phyloP scores from a whole-genome alignment of 371 early-diverging fungal species.

The Capillidium heterosporum region DNA sequence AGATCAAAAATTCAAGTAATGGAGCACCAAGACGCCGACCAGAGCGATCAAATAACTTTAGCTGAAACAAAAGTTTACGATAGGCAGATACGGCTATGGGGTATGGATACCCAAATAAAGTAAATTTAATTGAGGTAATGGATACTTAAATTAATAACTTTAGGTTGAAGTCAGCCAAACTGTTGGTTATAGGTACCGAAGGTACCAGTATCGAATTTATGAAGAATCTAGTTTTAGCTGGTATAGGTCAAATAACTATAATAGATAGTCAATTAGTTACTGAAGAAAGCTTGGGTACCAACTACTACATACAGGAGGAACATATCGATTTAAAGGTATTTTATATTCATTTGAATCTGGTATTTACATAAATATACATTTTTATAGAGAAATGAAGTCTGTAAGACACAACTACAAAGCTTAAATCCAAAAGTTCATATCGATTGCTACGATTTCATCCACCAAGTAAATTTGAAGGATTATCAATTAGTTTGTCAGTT shows the following conservation, averaged over 20 bases:
- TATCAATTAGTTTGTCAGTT: conserved; percentile 50
- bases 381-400: conserved; percentile 40
- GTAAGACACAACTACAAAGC: conserved; percentile 26
- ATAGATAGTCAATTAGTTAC: conserved; percentile 35
- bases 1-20: background rate
- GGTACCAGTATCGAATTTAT: conserved; percentile 59
- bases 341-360: background rate
- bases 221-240: conserved; percentile 83
- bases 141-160: conserved; percentile 1
- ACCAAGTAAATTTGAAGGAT: conserved; percentile 24
- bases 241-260: conserved; percentile 57
- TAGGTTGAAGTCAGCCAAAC: conserved; percentile 56
- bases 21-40: background rate
- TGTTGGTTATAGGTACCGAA: conserved; percentile 45
- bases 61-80: conserved; percentile 87
- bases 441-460: conserved; percentile 23
- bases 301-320: conserved; percentile 41
- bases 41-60: conserved; percentile 4
- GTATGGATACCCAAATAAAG: conserved; percentile 78
- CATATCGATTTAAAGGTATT: conserved; percentile 52
- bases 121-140: conserved; percentile 11
- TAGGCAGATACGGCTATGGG: conserved; percentile 92
- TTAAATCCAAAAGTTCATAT: conserved; percentile 63
- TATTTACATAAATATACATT: background rate
- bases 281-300: conserved; percentile 49